Conservation (phyloP, 768 basidiomycete genomes). For the Terana coerulea region DNA sequence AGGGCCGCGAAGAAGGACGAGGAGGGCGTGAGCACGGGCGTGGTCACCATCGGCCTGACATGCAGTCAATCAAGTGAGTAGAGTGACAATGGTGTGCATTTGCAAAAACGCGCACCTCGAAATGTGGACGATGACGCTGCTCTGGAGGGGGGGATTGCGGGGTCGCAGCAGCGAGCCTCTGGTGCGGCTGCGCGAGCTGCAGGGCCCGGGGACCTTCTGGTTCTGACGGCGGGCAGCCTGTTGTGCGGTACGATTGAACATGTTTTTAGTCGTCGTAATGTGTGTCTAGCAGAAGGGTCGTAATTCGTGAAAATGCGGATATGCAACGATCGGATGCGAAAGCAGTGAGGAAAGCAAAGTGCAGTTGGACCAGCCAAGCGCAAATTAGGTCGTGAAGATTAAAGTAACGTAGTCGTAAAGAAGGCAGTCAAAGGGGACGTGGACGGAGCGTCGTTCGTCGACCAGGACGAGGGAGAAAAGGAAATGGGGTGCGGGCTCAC, state of each 20-base stretch:
- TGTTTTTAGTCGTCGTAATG: neutral
- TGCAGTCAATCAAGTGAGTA: neutral
- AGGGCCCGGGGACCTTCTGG: constrained; percentile 3
- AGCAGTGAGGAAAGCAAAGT: neutral
- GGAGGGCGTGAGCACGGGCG: neutral
- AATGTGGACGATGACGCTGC: constrained; percentile 1
- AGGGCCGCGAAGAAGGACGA: constrained; percentile 3
- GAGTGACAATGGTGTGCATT: too few species aligned
- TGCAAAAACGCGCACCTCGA: neutral
- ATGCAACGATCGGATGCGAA: neutral
- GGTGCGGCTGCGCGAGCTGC: constrained; percentile 4
- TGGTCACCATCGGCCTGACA: neutral
- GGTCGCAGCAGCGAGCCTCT: neutral
- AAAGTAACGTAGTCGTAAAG: neutral
- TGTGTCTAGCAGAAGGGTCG: neutral
- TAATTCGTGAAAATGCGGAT: neutral
- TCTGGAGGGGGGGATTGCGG: constrained; percentile 8
- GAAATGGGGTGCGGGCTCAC: neutral
- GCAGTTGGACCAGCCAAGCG: constrained; percentile 11
- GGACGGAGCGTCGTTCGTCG: neutral
- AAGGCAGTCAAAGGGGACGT: neutral
- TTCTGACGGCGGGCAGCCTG: constrained; percentile 1
- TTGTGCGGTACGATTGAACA: constrained; percentile 7
- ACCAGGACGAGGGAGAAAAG: constrained; percentile 1
- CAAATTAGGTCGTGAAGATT: neutral